Evolutionary conservation across 371 early-diverging fungal species (phyloP).

Genomic region (Mortierella sp.): DNA sequence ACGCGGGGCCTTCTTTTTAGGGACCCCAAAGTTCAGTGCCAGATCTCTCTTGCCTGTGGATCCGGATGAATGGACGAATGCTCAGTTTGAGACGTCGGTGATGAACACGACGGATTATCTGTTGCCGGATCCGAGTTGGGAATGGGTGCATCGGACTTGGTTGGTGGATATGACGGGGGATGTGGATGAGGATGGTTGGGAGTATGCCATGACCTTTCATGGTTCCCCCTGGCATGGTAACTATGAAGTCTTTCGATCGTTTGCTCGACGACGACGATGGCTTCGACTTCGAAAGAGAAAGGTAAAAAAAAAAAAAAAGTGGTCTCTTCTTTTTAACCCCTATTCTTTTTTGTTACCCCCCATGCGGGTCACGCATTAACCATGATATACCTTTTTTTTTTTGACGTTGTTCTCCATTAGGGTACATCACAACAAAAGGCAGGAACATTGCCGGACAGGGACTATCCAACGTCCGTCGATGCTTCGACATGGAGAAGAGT

Average conservation of each 20-base stretch:
- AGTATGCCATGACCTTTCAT: constrained; percentile 51
- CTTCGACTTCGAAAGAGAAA: constrained; percentile 61
- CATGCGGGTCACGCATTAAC: too few relatives aligned
- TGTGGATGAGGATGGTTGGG: constrained; percentile 66
- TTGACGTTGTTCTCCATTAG: too few relatives aligned
- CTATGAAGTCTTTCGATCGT: constrained; percentile 67
- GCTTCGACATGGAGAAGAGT: too few relatives aligned
- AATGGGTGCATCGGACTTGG: constrained; percentile 74
- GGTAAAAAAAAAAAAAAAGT: constrained; percentile 18
- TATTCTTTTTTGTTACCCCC: too few relatives aligned
- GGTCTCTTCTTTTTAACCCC: too few relatives aligned
- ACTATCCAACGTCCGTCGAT: too few relatives aligned
- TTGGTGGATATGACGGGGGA: constrained; percentile 76
- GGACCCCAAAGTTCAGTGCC: constrained; percentile 63
- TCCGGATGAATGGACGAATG: constrained; percentile 71
- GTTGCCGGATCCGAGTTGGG: constrained; percentile 73
- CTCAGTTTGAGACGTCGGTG: constrained; percentile 58
- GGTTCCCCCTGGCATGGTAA: constrained; percentile 49
- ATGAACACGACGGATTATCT: constrained; percentile 64
- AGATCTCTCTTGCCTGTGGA: constrained; percentile 71
- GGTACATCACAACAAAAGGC: too few relatives aligned
- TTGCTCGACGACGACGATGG: constrained; percentile 74
- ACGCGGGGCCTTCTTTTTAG: constrained; percentile 57
- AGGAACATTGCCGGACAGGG: too few relatives aligned
- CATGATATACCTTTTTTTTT: too few relatives aligned